phyloP scores from a whole-genome alignment of 176 grass and related monocot species.

The Avena eriantha region DNA sequence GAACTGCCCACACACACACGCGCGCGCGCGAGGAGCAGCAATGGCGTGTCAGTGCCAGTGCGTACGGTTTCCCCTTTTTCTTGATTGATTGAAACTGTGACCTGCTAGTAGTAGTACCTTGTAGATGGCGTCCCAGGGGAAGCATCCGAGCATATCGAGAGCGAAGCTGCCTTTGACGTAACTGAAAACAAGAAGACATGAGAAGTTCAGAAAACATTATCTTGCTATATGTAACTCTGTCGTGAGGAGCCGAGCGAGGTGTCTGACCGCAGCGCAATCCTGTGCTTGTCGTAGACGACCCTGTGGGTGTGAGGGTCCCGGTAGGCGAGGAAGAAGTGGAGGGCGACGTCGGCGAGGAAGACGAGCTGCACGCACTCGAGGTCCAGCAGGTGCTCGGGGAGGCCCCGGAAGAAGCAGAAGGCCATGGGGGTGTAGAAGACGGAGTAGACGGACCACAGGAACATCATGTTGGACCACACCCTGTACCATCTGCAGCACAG shows the following conservation, averaged over 20 bases:
- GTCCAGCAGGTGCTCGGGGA: constrained; percentile 63
- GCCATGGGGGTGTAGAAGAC: constrained; percentile 90
- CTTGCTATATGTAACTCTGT: background rate
- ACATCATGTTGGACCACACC: constrained; percentile 67
- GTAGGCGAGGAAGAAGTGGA: constrained; percentile 78
- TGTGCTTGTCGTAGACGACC: constrained; percentile 64
- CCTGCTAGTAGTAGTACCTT: constrained; percentile 46
- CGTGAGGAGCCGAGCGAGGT: background rate
- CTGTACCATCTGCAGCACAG: constrained; percentile 61
- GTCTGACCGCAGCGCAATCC: constrained; percentile 67
- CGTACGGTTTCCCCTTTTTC: background rate
- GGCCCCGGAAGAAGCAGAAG: constrained; percentile 80
- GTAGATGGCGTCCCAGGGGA: constrained; percentile 91
- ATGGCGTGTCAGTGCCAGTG: background rate
- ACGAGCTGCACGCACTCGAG: constrained; percentile 82
- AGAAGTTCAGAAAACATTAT: constrained; percentile 10
- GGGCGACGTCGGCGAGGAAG: constrained; percentile 77
- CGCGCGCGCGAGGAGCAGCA: background rate
- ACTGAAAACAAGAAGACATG: constrained; percentile 44
- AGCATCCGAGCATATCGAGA: constrained; percentile 79
- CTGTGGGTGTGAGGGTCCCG: constrained; percentile 71
- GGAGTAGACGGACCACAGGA: constrained; percentile 87
- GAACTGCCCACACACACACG: constrained; percentile 48
- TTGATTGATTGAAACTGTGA: background rate
- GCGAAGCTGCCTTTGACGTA: constrained; percentile 77